Evolutionary conservation across 129 eudicot genomes (phyloP), one percentile per base, ranked within the genome.

Genomic region (Ambrosia artemisiifolia): DNA sequence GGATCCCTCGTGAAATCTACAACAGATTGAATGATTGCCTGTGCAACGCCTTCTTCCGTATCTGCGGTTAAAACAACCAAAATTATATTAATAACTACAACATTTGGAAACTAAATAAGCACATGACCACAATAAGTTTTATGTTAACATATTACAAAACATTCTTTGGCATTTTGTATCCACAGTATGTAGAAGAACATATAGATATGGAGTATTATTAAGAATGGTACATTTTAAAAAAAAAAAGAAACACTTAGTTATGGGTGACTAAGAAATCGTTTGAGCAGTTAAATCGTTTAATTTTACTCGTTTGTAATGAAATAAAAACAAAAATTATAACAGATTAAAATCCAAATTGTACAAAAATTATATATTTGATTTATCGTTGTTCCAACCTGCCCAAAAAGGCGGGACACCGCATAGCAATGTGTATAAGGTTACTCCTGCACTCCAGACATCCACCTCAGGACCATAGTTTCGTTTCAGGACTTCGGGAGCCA

Each of bases 401-500:
- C 95, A 88, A 74, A 88, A 88, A 54, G 95, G 95, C 34, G 95
- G 95, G 62, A 88, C 83, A 51, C 95, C 95, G 69, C 91, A 88
- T 33, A 88, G 85, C 74, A 88, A 81, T 67, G 85, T 88, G 83
- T 88, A 88, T 40, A 88, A 81, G 61, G 85, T 88, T 3, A 88
- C 95, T 34, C 95, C 95, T 55, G 95, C 95, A 81, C 95, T 88
- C 95, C 95, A 88, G 14, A 88, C 88, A 77, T 88, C 95, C 4
- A 88, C 73, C 73, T 88, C 91, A 46, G 88, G 95, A 48, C 95
- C 95, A 77, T 88, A 88, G 78, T 88, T 81, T 64, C 88, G 83
- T 62, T 83, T 88, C 59, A 88, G 81, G 19, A 88, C 91, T 24
- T 24, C 28, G 28, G 28, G 28, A 24, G 28, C 28, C 28, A 24